These are phyloP conservation scores for Plasmopara muralis DNA, from an alignment of 352 stramenopile species.

Conservation along the genomic window DNA sequence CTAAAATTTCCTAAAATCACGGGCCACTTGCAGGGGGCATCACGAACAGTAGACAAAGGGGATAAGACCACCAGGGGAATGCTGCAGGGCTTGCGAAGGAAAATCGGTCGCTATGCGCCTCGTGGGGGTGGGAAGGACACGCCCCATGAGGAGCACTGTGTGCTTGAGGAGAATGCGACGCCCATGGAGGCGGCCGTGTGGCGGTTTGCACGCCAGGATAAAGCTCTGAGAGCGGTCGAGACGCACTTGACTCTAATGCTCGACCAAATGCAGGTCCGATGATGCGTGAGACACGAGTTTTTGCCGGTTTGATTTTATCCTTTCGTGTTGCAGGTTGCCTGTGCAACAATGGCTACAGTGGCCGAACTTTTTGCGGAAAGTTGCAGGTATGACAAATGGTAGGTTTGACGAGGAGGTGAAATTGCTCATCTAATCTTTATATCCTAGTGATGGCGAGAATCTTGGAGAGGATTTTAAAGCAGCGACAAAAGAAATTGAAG, in stretches of 20 bases:
- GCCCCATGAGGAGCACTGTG: conserved; percentile 4
- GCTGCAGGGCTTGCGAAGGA: conserved; percentile 53
- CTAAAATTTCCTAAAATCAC: conserved; percentile 3
- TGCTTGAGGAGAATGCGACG: conserved; percentile 18
- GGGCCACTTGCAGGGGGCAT: conserved; percentile 5
- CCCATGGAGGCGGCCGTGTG: conserved; percentile 30
- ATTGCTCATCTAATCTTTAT: background rate
- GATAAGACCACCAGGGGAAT: conserved; percentile 19
- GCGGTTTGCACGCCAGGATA: conserved; percentile 51
- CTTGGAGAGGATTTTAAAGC: conserved; percentile 38
- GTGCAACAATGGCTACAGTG: conserved; percentile 39
- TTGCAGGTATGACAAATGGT: conserved; percentile 24
- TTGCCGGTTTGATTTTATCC: conserved; percentile 4
- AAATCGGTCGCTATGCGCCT: conserved; percentile 44
- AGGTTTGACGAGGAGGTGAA: conserved; percentile 1
- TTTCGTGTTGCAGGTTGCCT: conserved; percentile 25
- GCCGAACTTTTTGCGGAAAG: conserved; percentile 52
- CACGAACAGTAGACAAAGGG: conserved; percentile 4
- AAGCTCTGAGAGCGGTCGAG: conserved; percentile 41
- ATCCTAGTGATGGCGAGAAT: conserved; percentile 20
- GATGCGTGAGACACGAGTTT: background rate
- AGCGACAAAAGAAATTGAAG: conserved; percentile 48
- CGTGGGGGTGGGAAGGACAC: conserved; percentile 13
- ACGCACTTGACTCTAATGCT: conserved; percentile 43
- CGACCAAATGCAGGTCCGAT: conserved; percentile 41